Base-by-base conservation (phyloP, 2,329 filamentous ascomycete species). In the Colletotrichum limetticola region DNA sequence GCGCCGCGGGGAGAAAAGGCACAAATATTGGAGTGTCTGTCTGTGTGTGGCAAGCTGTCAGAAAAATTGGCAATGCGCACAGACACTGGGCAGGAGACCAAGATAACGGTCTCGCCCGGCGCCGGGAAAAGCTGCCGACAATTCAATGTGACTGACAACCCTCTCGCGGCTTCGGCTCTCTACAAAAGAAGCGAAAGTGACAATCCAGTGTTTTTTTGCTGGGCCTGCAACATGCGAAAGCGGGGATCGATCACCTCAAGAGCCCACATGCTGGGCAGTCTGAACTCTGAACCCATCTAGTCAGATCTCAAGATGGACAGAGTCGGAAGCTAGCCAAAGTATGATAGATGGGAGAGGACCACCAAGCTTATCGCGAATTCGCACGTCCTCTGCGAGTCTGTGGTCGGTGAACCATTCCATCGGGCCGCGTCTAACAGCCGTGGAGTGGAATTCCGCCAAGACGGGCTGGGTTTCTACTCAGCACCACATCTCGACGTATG, bases 81-180 rank as follows among this genome's bases (percentile, higher is more conserved):
- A 49, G 42, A 49, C 42, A 49, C 19, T 49, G 42, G 19, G 37
- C 37, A 5, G 37, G 37, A 49, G 19, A n/a, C 42, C 42, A 49
- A 63, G 22, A 9, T 49, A 53, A 16, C n/a, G 5, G 46, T 42
- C 37, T 42, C 37, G 37, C 37, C 37, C 37, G 37, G 37, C 16
- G 37, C 37, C 37, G 37, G 37, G 37, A 42, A 19, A 11, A 24
- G 14, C 60, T n/a, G 60, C 46, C 22, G 61, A 37, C 16, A 28
- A 3, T 16, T 24, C 9, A 12, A 35, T 11, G 32, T 35, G 32
- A 12, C 32, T 35, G 19, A 19, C 61, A 49, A 49, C 52, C 24
- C 28, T 22, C 46, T 64, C 61, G 61, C 61, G 61, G 46, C 49
- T 64, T 64, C 61, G 61, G 61, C 61, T 3, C 61, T 64, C 30